A percentile compares a stretch with the other conserved stretches of the same genome.
phyloP scores from a whole-genome alignment of 2,329 filamentous ascomycete species.

The Colletotrichum limetticola region DNA sequence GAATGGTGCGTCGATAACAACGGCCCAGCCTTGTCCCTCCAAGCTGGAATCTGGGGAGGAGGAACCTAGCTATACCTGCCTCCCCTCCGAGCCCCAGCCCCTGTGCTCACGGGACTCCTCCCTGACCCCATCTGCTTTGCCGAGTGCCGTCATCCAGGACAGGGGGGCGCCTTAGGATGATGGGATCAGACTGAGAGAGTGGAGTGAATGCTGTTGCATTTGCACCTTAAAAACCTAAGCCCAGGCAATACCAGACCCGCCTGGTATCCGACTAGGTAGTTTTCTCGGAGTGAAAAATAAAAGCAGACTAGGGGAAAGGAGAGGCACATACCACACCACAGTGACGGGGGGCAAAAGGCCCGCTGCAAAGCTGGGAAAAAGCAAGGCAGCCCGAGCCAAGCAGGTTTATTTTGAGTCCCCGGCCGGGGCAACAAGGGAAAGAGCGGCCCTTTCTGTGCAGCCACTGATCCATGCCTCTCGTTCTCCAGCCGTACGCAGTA shows the following conservation, averaged over 20 bases:
- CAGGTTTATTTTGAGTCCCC: background rate
- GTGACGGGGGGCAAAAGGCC: too few relatives aligned
- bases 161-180: background rate
- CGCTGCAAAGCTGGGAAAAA: background rate
- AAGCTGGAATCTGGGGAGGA: conserved; percentile 11
- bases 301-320: too few relatives aligned
- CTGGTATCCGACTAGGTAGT: background rate
- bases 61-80: background rate
- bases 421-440: background rate
- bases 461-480: background rate
- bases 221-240: too few relatives aligned
- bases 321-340: too few relatives aligned
- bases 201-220: background rate
- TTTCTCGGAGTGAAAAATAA: too few relatives aligned
- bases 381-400: background rate
- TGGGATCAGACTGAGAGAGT: background rate
- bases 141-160: conserved; percentile 11
- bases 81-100: background rate
- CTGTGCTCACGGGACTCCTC: background rate
- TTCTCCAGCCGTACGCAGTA: too few relatives aligned
- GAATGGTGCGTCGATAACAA: background rate
- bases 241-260: background rate
- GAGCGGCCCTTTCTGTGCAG: background rate
- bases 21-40: conserved; percentile 15
- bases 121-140: background rate